Conservation (phyloP, 352 stramenopile species). For the Pythium vanterpoolii region DNA sequence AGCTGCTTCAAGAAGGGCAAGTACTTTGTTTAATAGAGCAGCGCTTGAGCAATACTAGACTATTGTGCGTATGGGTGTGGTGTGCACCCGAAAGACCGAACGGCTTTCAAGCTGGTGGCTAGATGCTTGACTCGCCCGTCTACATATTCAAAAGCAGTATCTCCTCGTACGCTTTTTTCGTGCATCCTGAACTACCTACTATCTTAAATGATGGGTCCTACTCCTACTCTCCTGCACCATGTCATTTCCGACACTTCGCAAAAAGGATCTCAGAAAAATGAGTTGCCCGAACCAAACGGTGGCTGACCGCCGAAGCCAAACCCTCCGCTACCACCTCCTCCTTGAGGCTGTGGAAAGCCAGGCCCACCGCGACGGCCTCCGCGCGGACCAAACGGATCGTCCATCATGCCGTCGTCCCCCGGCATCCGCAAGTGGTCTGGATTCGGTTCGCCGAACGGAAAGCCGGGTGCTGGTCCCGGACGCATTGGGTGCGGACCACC, state of each 20-base stretch:
- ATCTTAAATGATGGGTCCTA: too few species aligned
- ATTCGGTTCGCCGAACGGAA: constrained; percentile 71
- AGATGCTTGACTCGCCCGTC: too few species aligned
- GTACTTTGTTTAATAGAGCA: constrained; percentile 77
- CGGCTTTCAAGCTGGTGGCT: too few species aligned
- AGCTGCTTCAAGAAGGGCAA: constrained; percentile 91
- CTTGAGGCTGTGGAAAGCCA: constrained; percentile 19
- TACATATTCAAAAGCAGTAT: too few species aligned
- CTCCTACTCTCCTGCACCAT: background rate
- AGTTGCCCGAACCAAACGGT: constrained; percentile 62
- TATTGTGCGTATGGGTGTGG: too few species aligned
- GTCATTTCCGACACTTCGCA: background rate
- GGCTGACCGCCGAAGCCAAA: constrained; percentile 28
- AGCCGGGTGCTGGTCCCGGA: constrained; percentile 41
- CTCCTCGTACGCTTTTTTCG: too few species aligned
- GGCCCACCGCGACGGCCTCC: constrained; percentile 23
- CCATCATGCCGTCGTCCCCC: constrained; percentile 54
- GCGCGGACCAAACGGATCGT: constrained; percentile 39
- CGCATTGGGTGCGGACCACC: constrained; percentile 29
- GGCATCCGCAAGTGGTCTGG: constrained; percentile 83
- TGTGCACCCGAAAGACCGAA: too few species aligned
- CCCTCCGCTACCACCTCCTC: constrained; percentile 31
- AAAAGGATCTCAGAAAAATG: constrained; percentile 47
- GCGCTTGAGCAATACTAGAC: constrained; percentile 8
- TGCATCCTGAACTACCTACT: too few species aligned